Evolutionary conservation across 331 rosid genomes (phyloP).

Genomic region (Dryas integrifolia): DNA sequence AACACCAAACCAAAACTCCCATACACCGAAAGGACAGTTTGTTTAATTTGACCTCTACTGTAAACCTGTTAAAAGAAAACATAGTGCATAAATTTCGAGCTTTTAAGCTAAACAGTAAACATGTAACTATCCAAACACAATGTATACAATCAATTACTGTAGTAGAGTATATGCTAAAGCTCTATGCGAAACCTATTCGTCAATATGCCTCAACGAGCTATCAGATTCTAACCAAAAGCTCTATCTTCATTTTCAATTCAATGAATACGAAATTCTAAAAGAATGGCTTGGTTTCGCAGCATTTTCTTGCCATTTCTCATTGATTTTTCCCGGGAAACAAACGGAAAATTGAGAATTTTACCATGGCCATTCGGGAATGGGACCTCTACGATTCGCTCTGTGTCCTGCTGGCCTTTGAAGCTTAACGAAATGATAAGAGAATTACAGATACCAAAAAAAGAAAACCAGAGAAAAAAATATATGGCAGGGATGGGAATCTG

Average conservation of each 20-base stretch:
- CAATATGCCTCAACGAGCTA: background rate
- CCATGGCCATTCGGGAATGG: constrained; percentile 27
- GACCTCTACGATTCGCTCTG: background rate
- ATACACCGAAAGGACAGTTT: constrained; percentile 52
- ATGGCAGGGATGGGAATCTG: background rate
- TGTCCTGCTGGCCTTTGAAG: background rate
- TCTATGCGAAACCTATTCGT: background rate
- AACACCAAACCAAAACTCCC: constrained; percentile 80
- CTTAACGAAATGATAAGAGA: background rate
- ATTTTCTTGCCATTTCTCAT: background rate
- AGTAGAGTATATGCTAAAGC: background rate
- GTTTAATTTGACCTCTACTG: constrained; percentile 33
- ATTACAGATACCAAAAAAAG: background rate
- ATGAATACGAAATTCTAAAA: background rate
- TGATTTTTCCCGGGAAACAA: constrained; percentile 2
- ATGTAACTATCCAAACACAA: background rate
- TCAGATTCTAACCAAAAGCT: background rate
- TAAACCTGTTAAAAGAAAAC: constrained; percentile 46
- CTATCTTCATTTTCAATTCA: background rate
- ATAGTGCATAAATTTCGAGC: background rate
- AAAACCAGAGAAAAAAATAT: background rate
- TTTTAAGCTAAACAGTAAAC: background rate
- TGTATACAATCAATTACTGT: background rate
- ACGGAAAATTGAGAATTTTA: constrained; percentile 1
- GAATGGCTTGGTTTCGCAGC: background rate